These are phyloP conservation scores for Pigoraptor vietnamica DNA, from an alignment of 78 protist species.

Conservation along the genomic window DNA sequence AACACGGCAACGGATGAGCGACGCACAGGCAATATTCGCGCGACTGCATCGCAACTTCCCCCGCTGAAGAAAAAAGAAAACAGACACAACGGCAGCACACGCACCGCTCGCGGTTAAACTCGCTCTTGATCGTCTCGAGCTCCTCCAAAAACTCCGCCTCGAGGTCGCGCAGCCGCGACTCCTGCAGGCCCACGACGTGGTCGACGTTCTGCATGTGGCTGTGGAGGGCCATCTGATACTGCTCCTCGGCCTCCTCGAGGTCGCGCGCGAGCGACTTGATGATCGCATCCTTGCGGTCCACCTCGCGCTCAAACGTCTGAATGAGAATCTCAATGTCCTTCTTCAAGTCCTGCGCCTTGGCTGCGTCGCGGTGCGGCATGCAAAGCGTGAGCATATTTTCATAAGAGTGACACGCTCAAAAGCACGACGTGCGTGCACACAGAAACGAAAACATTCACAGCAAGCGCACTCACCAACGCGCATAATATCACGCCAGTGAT, in stretches of 20 bases:
- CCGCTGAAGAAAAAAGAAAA: not conserved
- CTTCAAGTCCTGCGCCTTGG: not conserved
- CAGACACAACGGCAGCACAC: not conserved
- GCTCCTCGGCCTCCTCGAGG: slow-evolving; percentile 70
- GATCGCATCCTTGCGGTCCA: slow-evolving; percentile 67
- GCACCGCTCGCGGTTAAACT: slow-evolving; percentile 28
- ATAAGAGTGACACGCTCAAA: no score
- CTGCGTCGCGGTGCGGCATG: no score
- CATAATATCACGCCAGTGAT: not conserved
- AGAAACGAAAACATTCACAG: no score
- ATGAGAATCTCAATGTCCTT: not conserved
- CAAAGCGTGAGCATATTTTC: no score
- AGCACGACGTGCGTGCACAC: no score
- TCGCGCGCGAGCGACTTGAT: slow-evolving; percentile 48
- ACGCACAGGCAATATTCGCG: not conserved
- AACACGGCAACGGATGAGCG: not conserved
- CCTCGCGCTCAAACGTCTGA: slow-evolving; percentile 58
- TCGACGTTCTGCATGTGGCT: slow-evolving; percentile 51
- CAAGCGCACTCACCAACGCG: no score
- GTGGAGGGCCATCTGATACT: slow-evolving; percentile 67
- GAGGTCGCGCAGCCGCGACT: slow-evolving; percentile 7
- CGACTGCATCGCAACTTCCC: not conserved
- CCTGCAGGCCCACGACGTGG: slow-evolving; percentile 46
- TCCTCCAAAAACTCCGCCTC: slow-evolving; percentile 42
- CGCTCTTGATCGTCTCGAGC: slow-evolving; percentile 4